These are phyloP conservation scores for Corinectria fuckeliana DNA, from an alignment of 2,329 filamentous ascomycete species.

Conservation along the genomic window DNA sequence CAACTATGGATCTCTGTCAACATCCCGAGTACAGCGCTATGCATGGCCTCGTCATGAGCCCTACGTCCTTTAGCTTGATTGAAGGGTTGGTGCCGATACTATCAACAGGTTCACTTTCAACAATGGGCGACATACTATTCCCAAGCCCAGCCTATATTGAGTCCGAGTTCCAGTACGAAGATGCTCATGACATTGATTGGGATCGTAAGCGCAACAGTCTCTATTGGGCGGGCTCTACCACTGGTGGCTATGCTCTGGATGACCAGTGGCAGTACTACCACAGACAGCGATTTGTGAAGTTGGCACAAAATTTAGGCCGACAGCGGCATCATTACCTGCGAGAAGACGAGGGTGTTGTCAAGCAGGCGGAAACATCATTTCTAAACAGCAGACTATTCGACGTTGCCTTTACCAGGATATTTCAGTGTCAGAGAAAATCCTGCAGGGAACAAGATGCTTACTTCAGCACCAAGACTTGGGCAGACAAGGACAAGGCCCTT, in stretches of 20 bases:
- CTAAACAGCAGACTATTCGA: constrained; percentile 51
- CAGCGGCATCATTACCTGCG: constrained; percentile 43
- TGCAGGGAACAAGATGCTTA: constrained; percentile 46
- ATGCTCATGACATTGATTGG: constrained; percentile 52
- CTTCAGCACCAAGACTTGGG: constrained; percentile 43
- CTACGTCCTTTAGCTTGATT: constrained; percentile 49
- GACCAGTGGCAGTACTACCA: constrained; percentile 52
- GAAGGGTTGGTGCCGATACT: constrained; percentile 54
- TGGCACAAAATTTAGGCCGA: constrained; percentile 43
- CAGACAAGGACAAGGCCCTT: constrained; percentile 45
- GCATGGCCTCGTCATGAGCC: constrained; percentile 55
- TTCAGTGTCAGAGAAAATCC: constrained; percentile 49
- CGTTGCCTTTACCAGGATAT: constrained; percentile 52
- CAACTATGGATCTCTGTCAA: constrained; percentile 49
- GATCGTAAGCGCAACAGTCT: constrained; percentile 55
- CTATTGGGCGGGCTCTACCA: constrained; percentile 65
- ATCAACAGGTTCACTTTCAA: constrained; percentile 51
- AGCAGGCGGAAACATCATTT: constrained; percentile 37
- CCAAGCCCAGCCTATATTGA: constrained; percentile 58
- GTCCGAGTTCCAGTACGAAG: constrained; percentile 50
- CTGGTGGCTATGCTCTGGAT: constrained; percentile 51
- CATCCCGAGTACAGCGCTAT: constrained; percentile 51
- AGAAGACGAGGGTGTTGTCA: constrained; percentile 25
- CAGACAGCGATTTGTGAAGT: constrained; percentile 53
- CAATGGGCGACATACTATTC: constrained; percentile 59